A percentile compares a stretch with the other conserved stretches of the same genome.
Evolutionary conservation across 2,329 filamentous ascomycete species (phyloP).

Genomic region (Fusarium liriodendri): DNA sequence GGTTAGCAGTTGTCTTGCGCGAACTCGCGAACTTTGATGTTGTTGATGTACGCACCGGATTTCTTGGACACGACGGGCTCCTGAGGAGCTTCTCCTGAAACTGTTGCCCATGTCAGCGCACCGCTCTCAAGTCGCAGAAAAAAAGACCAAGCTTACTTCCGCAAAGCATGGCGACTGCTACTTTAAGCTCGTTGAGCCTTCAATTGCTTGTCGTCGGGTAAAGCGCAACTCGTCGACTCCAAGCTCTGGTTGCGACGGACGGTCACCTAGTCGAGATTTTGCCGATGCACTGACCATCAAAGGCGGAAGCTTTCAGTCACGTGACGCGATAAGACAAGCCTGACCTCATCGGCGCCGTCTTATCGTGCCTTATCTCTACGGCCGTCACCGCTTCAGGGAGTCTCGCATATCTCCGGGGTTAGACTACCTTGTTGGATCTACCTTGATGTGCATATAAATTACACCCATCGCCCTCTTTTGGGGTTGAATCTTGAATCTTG

Average conservation of each 20-base stretch:
- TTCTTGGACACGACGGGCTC: constrained; percentile 95
- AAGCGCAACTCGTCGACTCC: constrained; percentile 37
- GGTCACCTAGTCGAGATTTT: constrained; percentile 46
- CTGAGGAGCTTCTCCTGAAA: constrained; percentile 96
- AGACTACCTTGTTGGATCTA: neutral
- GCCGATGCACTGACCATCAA: constrained; percentile 45
- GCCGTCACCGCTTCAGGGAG: neutral
- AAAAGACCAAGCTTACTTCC: constrained; percentile 52
- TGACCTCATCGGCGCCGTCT: constrained; percentile 10
- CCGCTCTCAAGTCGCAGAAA: neutral
- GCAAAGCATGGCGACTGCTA: constrained; percentile 58
- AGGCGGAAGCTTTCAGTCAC: constrained; percentile 39
- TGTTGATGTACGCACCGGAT: constrained; percentile 73
- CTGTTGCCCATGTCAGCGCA: constrained; percentile 58
- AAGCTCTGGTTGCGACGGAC: constrained; percentile 42
- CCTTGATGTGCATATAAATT: neutral
- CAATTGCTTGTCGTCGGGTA: constrained; percentile 45
- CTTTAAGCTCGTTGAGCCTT: constrained; percentile 42
- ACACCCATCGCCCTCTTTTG: neutral
- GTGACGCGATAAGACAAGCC: constrained; percentile 40
- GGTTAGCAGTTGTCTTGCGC: constrained; percentile 26
- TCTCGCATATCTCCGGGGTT: constrained; percentile 2
- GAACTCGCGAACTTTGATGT: constrained; percentile 3
- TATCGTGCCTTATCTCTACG: constrained; percentile 24
- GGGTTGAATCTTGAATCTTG: neutral